Conservation (phyloP, 78 protist species). For the Speleostelium caveatum region DNA sequence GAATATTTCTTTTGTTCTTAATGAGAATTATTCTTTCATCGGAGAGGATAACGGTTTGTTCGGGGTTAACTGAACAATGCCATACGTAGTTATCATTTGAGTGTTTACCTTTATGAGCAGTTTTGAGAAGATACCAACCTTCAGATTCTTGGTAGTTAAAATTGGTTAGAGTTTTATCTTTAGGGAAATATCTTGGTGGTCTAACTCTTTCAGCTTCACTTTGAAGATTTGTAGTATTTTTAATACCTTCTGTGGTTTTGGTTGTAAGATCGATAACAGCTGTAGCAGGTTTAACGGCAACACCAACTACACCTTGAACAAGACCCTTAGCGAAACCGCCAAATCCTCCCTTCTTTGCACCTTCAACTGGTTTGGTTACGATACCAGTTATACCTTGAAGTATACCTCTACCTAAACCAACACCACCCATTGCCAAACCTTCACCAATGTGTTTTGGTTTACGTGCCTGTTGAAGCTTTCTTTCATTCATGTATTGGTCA, state of each 20-base stretch:
- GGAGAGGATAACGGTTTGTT: constrained; percentile 33
- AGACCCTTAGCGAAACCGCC: constrained; percentile 91
- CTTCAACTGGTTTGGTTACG: constrained; percentile 89
- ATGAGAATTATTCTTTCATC: constrained; percentile 36
- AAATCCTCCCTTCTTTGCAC: constrained; percentile 85
- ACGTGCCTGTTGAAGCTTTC: constrained; percentile 53
- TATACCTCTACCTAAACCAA: constrained; percentile 80
- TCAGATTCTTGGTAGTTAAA: constrained; percentile 31
- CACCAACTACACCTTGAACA: constrained; percentile 92
- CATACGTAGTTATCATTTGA: constrained; percentile 54
- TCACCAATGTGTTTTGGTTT: constrained; percentile 82
- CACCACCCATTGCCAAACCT: constrained; percentile 80
- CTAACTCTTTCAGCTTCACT: constrained; percentile 33
- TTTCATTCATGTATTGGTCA: constrained; percentile 77
- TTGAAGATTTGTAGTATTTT: constrained; percentile 81
- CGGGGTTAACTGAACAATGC: constrained; percentile 57
- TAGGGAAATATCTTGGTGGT: constrained; percentile 48
- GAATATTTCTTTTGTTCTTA: constrained; percentile 44
- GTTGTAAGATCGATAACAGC: constrained; percentile 86
- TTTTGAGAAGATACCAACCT: constrained; percentile 75
- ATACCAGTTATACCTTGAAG: constrained; percentile 92
- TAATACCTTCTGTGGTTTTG: constrained; percentile 89
- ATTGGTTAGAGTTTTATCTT: constrained; percentile 36
- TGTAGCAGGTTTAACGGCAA: constrained; percentile 90
- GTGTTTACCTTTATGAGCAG: constrained; percentile 69